Evolutionary conservation across 2,329 filamentous ascomycete genomes (phyloP).

Genomic region (Colletotrichum sp.): DNA sequence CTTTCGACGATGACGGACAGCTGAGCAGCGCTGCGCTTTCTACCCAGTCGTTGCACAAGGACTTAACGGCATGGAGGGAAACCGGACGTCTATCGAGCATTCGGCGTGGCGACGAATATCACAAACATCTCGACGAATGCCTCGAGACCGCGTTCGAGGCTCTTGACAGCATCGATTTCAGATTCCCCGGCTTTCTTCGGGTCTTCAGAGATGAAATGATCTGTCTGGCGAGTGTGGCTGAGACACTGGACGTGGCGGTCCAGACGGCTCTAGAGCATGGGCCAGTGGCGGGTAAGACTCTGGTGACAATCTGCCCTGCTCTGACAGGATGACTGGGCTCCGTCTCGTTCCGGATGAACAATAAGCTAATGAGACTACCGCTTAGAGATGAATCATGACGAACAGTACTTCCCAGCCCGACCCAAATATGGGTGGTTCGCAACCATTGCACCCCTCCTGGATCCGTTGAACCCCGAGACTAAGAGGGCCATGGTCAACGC

Average conservation of each 20-base stretch:
- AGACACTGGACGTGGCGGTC: slow-evolving; percentile 1
- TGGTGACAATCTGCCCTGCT: background rate
- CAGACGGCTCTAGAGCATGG: background rate
- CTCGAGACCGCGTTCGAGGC: background rate
- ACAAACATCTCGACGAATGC: background rate
- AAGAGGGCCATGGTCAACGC: background rate
- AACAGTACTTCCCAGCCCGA: background rate
- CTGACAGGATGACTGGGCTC: background rate
- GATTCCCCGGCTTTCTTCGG: background rate
- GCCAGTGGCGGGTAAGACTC: background rate
- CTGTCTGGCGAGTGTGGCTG: background rate
- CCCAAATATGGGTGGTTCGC: background rate
- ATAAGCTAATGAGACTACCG: background rate
- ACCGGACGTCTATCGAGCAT: background rate
- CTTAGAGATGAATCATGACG: background rate
- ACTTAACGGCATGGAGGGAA: background rate
- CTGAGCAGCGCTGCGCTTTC: background rate
- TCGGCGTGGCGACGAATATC: background rate
- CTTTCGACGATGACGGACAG: background rate
- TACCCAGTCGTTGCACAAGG: background rate
- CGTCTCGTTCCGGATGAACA: background rate
- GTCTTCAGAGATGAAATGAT: background rate
- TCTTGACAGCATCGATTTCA: background rate
- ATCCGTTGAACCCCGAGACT: background rate
- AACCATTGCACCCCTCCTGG: background rate